These are phyloP conservation scores for Sporothrix mexicana DNA, from an alignment of 2,329 filamentous ascomycete species.

Conservation along the genomic window DNA sequence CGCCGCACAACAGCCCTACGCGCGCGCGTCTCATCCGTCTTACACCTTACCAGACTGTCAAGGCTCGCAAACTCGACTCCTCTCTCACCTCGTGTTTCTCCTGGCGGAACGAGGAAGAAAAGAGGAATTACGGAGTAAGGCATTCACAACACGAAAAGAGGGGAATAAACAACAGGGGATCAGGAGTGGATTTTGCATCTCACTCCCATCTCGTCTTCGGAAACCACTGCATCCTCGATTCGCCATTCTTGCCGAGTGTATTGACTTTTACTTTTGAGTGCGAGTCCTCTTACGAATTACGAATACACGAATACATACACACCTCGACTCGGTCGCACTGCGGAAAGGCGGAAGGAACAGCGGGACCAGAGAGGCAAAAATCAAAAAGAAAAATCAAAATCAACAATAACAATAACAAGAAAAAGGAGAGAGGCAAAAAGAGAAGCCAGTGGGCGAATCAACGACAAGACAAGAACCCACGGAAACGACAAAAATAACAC, in stretches of 20 bases:
- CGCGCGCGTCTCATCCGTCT: conserved; percentile 21
- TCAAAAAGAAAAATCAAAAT: background rate
- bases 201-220: background rate
- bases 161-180: background rate
- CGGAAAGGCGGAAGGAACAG: conserved; percentile 8
- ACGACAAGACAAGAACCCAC: background rate
- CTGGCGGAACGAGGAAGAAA: background rate
- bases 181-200: background rate
- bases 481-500: background rate
- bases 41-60: background rate
- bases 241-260: background rate
- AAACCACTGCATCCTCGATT: background rate
- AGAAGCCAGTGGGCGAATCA: background rate
- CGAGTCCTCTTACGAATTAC: background rate
- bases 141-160: background rate
- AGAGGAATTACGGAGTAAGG: background rate
- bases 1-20: conserved; percentile 15
- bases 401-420: too few species aligned
- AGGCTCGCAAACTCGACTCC: background rate
- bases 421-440: background rate
- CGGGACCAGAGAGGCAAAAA: background rate
- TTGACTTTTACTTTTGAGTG: background rate
- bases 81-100: background rate
- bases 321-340: background rate
- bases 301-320: too few species aligned